Evolutionary conservation across 345 rosid genomes (phyloP), one percentile per base, ranked within the genome.

Genomic region (Anastatica hierochuntica): DNA sequence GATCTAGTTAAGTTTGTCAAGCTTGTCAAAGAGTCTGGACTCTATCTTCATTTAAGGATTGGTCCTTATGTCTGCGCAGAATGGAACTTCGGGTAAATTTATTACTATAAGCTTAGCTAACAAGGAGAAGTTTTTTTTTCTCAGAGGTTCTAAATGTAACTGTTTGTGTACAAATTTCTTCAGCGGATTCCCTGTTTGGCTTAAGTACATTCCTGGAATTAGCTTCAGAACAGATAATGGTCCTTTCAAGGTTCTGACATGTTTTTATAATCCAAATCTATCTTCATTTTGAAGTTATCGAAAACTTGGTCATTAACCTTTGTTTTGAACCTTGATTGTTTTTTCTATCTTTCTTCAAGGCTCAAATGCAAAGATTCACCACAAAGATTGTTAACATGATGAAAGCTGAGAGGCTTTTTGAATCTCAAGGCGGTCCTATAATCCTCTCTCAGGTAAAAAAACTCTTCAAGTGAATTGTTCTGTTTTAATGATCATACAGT

Each of bases 181-280:
- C 85, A 94, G 99, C 60, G 99, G 99, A 30, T 85, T 94, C 58
- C 99, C 99, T 53, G 97, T 94, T 75, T 94, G 99, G 99, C 86
- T 94, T 43, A 94, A 94, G 65, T 94, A 83, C 75, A 56, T 94
- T 72, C 99, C 79, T 11, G 97, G 97, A 14, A 88, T 92, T 61
- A 68, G 69, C 68, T 92, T 92, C 82, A 88, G 99, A 76, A 88
- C 99, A 24, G 72, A 85, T 64, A 92, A 92, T 58, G 90, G 78
- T 37, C 97, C 95, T 40, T 92, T 92, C 71, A 92, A 88, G 95
- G 99, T 83, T 55, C 60, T 21, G 71, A 14, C 45, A 21, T 33
- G 64, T 44, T 73, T 62, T 34, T 10, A 2, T 9, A 13, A 41
- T 17, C n/a, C 49, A 35, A 57, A 14, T 11, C 42, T 50, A 43